Evolutionary conservation across 2,329 filamentous ascomycete species (phyloP).

Genomic region (Emmonsiellopsis sp.): DNA sequence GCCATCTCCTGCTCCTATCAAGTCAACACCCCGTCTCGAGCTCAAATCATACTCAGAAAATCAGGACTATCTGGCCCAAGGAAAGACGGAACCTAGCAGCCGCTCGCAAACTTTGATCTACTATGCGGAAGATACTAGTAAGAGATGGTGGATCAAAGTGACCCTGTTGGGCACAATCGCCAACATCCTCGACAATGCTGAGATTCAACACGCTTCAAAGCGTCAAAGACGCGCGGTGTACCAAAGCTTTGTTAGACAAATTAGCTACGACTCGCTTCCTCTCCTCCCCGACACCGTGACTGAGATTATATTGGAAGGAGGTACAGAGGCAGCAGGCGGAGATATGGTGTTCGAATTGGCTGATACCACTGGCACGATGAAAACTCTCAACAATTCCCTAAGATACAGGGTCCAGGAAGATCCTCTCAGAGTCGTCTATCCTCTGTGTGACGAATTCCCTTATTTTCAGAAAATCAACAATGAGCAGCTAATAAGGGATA

Average conservation of each 20-base stretch:
- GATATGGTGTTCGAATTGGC: not conserved
- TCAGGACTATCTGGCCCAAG: too few species aligned
- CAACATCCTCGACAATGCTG: too few species aligned
- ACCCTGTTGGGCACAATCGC: too few species aligned
- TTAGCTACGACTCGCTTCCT: constrained; percentile 11
- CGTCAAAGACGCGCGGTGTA: constrained; percentile 11
- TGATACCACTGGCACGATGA: not conserved
- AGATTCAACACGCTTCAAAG: constrained; percentile 1
- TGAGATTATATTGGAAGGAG: constrained; percentile 11
- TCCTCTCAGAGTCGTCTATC: not conserved
- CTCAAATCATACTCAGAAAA: too few species aligned
- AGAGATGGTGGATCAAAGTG: too few species aligned
- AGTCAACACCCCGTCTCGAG: too few species aligned
- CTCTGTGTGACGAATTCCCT: constrained; percentile 4
- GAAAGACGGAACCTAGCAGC: too few species aligned
- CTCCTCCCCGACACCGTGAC: constrained; percentile 16
- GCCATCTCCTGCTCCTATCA: too few species aligned
- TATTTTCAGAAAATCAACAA: constrained; percentile 9
- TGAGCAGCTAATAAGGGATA: constrained; percentile 7
- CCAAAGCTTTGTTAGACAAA: constrained; percentile 11
- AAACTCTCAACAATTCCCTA: constrained; percentile 4
- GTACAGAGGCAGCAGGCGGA: not conserved
- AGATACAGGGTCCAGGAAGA: not conserved
- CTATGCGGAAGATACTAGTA: too few species aligned
- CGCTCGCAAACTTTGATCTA: too few species aligned